These are phyloP conservation scores for Aegilops tauschii DNA, from an alignment of 176 grass and related monocot species.

Conservation along the genomic window DNA sequence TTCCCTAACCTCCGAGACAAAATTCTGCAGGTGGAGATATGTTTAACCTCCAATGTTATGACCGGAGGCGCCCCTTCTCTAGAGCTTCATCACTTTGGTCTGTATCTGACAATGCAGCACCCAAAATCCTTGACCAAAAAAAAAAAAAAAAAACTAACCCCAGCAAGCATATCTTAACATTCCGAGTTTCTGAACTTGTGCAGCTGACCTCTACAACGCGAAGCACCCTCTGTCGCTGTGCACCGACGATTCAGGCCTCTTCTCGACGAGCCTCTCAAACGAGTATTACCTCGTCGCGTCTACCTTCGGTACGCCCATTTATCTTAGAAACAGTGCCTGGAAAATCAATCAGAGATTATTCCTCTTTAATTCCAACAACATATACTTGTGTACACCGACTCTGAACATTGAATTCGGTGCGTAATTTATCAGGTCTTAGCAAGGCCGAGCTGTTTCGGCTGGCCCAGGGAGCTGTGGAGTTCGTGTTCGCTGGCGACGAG, in stretches of 20 bases:
- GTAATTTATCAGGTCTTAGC: conserved; percentile 51
- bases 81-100: conserved; percentile 85
- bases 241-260: conserved; percentile 82
- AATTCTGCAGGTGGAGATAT: conserved; percentile 81
- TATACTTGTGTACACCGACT: neutral
- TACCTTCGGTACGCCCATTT: conserved; percentile 56
- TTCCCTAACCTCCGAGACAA: conserved; percentile 14
- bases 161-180: neutral
- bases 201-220: conserved; percentile 80
- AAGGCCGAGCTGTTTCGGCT: conserved; percentile 72
- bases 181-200: conserved; percentile 15
- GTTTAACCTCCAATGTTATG: conserved; percentile 90
- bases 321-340: neutral
- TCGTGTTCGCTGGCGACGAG: conserved; percentile 47
- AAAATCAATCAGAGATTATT: neutral
- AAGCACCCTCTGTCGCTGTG: conserved; percentile 77
- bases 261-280: conserved; percentile 87
- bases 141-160: neutral
- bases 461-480: conserved; percentile 54
- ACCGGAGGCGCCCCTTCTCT: conserved; percentile 65
- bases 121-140: neutral
- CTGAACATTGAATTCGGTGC: neutral
- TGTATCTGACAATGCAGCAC: neutral
- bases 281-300: conserved; percentile 71
- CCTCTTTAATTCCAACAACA: neutral